These are phyloP conservation scores for Wickerhamomyces chambardii DNA, from an alignment of 805 yeast species.

Conservation along the genomic window DNA sequence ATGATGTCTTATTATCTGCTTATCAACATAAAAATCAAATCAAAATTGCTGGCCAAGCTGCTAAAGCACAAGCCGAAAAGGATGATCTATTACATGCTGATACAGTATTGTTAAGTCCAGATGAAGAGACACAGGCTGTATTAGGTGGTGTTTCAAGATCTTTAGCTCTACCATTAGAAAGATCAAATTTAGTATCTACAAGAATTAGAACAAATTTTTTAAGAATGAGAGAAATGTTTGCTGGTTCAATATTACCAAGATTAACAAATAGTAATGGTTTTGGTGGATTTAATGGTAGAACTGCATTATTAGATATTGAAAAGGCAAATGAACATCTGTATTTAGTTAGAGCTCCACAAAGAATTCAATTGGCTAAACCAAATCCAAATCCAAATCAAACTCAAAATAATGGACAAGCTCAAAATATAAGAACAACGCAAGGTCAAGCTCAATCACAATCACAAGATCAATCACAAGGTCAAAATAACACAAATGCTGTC, in stretches of 20 bases:
- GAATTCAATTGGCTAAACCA: slow-evolving; percentile 11
- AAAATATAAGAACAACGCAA: slow-evolving; percentile 7
- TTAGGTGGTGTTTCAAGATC: slow-evolving; percentile 81
- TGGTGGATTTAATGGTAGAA: slow-evolving; percentile 76
- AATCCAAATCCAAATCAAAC: slow-evolving; percentile 6
- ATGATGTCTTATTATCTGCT: slow-evolving; percentile 78
- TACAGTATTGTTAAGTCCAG: slow-evolving; percentile 43
- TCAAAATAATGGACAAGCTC: slow-evolving; percentile 6
- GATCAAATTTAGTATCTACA: slow-evolving; percentile 62
- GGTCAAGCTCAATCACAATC: neutral
- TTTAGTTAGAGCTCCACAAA: slow-evolving; percentile 42
- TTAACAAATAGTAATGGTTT: slow-evolving; percentile 46
- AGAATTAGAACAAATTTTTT: slow-evolving; percentile 65
- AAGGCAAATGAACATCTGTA: slow-evolving; percentile 56
- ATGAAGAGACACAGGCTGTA: slow-evolving; percentile 89
- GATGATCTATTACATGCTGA: slow-evolving; percentile 49
- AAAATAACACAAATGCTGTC: slow-evolving; percentile 2
- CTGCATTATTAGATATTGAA: slow-evolving; percentile 68
- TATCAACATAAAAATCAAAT: slow-evolving; percentile 93
- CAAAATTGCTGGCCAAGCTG: slow-evolving; percentile 74
- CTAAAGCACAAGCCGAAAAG: slow-evolving; percentile 68
- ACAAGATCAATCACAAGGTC: neutral
- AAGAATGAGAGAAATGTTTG: slow-evolving; percentile 91
- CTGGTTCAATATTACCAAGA: slow-evolving; percentile 69
- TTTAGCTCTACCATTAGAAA: slow-evolving; percentile 76